Evolutionary conservation across 129 eudicot genomes (phyloP), one percentile per base, ranked within the genome.

Genomic region (Artemisia annua): DNA sequence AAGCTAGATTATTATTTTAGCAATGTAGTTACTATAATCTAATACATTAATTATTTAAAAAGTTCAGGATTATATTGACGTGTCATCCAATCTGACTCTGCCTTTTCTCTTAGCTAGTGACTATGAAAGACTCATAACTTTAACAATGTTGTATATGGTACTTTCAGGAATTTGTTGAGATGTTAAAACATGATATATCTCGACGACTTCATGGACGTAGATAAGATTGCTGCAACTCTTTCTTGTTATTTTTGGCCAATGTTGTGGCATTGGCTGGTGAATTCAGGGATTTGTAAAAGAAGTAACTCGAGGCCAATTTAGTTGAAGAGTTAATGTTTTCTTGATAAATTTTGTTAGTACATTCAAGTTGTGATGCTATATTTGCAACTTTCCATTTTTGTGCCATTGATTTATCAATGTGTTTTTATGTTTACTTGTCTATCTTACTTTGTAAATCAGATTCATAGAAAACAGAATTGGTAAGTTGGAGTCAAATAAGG

Each of bases 131-230:
- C 18, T 22, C 19, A 26, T 63, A 39, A 24, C 20, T 66, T 22
- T 50, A 63, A 61, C 24, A 35, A 28, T 39, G 15, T 50, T 70
- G 50, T 66, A 32, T 39, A 17, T 63, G 75, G 73, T 56, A 17
- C 58, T 39, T 79, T 78, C 75, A 93, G 96, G 95, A 89, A 19
- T 93, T 87, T 60, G 35, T 67, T 61, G 87, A 89, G 75, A 78
- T 85, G 85, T 71, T 89, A 22, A 75, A 72, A 52, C 80, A 72
- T 79, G 96, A 93, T 81, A 20, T 87, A 28, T 74, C 83, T 64
- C 75, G 58, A 22, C 89, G 87, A 80, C 74, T 89, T 80, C 60
- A 66, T 58, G 85, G 76, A 46, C 67, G 35, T 60, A 69, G 75
- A 16, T 63, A 60, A 68, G 62, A 77, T 69, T 18, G 5, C 30